Percentiles rank a stretch among this genome's conserved stretches.
phyloP scores from a whole-genome alignment of 768 basidiomycete genomes.

The Trichaptum fuscoviolaceum region DNA sequence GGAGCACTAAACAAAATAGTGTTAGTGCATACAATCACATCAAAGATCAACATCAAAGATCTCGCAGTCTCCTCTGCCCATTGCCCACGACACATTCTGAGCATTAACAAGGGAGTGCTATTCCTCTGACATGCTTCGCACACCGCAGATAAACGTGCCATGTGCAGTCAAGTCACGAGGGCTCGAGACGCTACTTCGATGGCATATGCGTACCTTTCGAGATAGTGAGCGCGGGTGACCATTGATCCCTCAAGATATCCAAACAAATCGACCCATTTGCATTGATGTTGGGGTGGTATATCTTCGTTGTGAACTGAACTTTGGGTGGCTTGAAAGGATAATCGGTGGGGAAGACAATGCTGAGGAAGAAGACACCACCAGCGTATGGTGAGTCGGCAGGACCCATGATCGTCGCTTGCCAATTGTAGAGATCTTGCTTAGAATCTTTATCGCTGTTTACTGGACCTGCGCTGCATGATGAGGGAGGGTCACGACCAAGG shows the following conservation, averaged over 20 bases:
- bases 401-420: conserved; percentile 99
- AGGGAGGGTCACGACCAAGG: conserved; percentile 98
- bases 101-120: background rate
- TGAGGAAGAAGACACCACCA: conserved; percentile 98
- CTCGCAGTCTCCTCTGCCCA: background rate
- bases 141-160: background rate
- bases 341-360: conserved; percentile 91
- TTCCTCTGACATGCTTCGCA: background rate
- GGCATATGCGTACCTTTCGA: conserved; percentile 73
- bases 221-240: conserved; percentile 98
- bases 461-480: conserved; percentile 98
- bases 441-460: conserved; percentile 84
- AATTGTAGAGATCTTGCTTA: conserved; percentile 83
- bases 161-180: background rate
- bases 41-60: conserved; percentile 1
- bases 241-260: conserved; percentile 97
- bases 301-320: conserved; percentile 99
- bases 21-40: conserved; percentile 1
- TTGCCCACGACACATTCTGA: background rate
- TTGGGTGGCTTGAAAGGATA: conserved; percentile 99
- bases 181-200: conserved; percentile 2
- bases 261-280: conserved; percentile 98
- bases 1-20: conserved; percentile 53
- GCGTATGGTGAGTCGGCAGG: conserved; percentile 98
- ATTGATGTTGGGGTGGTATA: conserved; percentile 99